Evolutionary conservation across 306 rosid genomes (phyloP).

Genomic region (Pueraria montana): DNA sequence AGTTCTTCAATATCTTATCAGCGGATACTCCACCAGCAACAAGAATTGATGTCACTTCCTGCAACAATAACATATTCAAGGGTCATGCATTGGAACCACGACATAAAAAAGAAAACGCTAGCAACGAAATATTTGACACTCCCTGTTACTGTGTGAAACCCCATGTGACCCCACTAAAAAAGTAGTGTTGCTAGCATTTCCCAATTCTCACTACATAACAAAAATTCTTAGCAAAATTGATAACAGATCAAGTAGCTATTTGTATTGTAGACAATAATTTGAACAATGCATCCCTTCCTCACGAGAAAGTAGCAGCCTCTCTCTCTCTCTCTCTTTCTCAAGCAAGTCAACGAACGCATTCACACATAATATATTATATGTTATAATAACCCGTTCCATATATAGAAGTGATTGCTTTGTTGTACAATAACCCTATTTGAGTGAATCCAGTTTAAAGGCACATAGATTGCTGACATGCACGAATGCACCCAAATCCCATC

Average conservation of each 20-base stretch:
- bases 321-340: not conserved
- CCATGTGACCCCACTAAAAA: not conserved
- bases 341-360: not conserved
- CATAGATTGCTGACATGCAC: not conserved
- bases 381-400: not conserved
- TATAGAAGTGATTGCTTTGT: not conserved
- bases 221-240: not conserved
- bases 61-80: slow-evolving; percentile 50
- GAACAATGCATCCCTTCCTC: not conserved
- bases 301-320: not conserved
- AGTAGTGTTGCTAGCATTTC: not conserved
- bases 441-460: slow-evolving; percentile 5
- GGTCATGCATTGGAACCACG: slow-evolving; percentile 22
- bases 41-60: slow-evolving; percentile 94
- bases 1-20: slow-evolving; percentile 90
- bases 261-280: not conserved
- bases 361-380: slow-evolving; percentile 7
- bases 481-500: not conserved
- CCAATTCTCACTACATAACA: not conserved
- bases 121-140: slow-evolving; percentile 3
- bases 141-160: no score
- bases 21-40: slow-evolving; percentile 81
- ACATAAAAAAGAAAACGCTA: not conserved
- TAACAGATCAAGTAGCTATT: not conserved
- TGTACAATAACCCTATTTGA: not conserved